phyloP scores from a whole-genome alignment of 306 rosid species.

The Erythrophleum fordii region DNA sequence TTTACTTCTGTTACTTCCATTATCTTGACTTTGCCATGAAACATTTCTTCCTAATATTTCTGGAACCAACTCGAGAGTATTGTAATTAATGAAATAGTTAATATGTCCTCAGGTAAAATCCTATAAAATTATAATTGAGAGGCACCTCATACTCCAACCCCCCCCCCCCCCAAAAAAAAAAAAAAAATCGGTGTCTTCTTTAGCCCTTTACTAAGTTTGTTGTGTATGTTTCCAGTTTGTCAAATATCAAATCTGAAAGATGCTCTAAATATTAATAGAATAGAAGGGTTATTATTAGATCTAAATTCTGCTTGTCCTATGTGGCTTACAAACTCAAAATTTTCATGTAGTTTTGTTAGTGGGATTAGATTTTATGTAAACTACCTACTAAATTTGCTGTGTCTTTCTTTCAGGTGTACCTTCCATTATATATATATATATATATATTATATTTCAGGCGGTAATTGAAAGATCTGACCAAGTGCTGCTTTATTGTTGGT shows the following conservation, averaged over 20 bases:
- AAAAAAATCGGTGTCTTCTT: too few species aligned
- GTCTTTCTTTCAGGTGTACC: constrained; percentile 46
- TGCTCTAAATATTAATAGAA: not conserved
- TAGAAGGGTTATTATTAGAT: not conserved
- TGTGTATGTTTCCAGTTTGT: too few species aligned
- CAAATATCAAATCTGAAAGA: not conserved
- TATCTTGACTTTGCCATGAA: too few species aligned
- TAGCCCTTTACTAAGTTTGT: too few species aligned
- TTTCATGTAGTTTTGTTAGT: not conserved
- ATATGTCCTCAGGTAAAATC: too few species aligned
- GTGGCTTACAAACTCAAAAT: not conserved
- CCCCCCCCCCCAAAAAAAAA: too few species aligned
- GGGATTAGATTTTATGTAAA: constrained; percentile 19
- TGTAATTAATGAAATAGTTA: too few species aligned
- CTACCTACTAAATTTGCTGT: constrained; percentile 13
- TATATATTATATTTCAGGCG: constrained; percentile 6
- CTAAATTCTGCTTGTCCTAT: not conserved
- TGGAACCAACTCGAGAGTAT: too few species aligned
- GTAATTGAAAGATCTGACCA: constrained; percentile 33
- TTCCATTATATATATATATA: not conserved
- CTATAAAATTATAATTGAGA: constrained; percentile 19
- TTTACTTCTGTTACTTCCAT: constrained; percentile 2
- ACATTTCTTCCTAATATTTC: too few species aligned
- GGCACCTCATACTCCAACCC: constrained; percentile 12
- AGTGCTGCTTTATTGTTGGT: constrained; percentile 31